Base-by-base conservation (phyloP, 768 basidiomycete species). In the Leucogyrophana mollusca region DNA sequence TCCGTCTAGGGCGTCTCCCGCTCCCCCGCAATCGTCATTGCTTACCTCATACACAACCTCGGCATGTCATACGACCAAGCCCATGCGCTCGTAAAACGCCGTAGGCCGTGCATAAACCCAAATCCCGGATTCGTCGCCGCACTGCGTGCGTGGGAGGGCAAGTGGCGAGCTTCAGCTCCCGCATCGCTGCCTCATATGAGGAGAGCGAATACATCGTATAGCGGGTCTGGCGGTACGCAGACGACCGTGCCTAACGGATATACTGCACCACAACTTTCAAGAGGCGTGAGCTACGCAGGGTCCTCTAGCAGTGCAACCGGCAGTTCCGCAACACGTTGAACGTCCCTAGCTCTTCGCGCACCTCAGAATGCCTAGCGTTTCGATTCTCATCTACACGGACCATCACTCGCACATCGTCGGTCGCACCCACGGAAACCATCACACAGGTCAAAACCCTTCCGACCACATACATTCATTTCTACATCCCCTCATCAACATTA, bases 41-140 rank as follows among this genome's bases (percentile, higher is more conserved):
- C 87, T 36, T 90, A 87, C 68, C 82, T 90, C 58, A 90, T 90
- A 55, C 78, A 82, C 54, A 76, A 81, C 51, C 78, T 80, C 47
- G 81, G 78, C 34, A 85, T 89, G 85, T 72, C 83, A 8, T 89
- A 81, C 61, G 83, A 88, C 50, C 68, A 72, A 36, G 87, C 87
- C 1, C 65, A 73, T 45, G 69, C 79, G 0, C 74, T 82, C 51
- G 73, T 87, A 51, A 78, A 78, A 53, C 76, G 76, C 45, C 79
- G 80, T 53, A 78, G 87, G 16, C 79, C 86, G 4, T 90, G 87
- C 57, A 71, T 83, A 50, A 85, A 87, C 58, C 87, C 87, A 13
- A 90, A 90, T 56, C 68, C 83, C n/a, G 87, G 84, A 4, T 90
- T 90, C 56, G 78, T 87, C 16, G 61, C 69, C 1, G 76, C 78